Conservation (phyloP, 331 rosid species). For the Malus hybrid region DNA sequence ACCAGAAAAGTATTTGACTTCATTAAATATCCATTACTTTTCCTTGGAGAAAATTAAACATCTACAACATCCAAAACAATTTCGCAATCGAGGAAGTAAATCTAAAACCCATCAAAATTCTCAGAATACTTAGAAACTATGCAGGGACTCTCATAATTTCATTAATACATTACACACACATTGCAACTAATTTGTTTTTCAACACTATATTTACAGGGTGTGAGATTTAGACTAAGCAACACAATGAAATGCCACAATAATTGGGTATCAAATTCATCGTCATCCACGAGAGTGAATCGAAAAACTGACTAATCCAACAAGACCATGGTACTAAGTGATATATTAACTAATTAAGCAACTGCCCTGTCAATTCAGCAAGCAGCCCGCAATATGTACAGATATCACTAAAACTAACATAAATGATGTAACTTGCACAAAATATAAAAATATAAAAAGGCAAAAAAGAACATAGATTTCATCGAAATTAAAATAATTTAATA, state of each 20-base stretch:
- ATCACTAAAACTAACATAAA: background rate
- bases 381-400: background rate
- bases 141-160: background rate
- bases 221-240: background rate
- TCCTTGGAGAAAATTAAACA: background rate
- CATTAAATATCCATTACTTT: background rate
- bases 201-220: background rate
- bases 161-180: background rate
- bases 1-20: too few relatives aligned
- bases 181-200: background rate
- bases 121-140: background rate
- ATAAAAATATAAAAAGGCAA: too few relatives aligned
- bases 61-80: background rate
- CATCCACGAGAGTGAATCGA: background rate
- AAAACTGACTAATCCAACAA: too few relatives aligned
- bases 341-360: background rate
- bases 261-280: background rate
- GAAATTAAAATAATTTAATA: background rate
- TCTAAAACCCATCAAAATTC: background rate
- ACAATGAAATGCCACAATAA: too few relatives aligned
- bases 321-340: too few relatives aligned
- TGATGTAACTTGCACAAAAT: background rate
- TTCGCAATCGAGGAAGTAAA: too few relatives aligned
- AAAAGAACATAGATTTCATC: background rate
- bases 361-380: background rate